phyloP scores from a whole-genome alignment of 129 eudicot genomes.

The Lactuca sativa region DNA sequence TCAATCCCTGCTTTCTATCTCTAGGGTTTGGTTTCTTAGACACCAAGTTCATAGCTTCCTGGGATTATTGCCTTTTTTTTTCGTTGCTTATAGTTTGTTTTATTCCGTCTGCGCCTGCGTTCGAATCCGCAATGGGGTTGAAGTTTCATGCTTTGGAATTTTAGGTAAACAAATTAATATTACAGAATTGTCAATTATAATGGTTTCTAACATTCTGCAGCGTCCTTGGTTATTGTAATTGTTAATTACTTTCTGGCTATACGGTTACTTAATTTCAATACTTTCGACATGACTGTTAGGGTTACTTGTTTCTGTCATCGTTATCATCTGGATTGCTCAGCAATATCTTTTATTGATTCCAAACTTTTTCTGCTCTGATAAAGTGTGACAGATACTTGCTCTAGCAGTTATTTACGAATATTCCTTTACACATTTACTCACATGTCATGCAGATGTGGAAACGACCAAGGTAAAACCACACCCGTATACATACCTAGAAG shows the following conservation, averaged over 20 bases:
- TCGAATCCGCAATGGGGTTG: slow-evolving; percentile 24
- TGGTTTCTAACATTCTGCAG: neutral
- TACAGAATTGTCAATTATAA: neutral
- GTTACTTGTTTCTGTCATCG: slow-evolving; percentile 12
- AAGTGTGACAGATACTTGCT: slow-evolving; percentile 19
- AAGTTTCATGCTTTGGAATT: slow-evolving; percentile 20
- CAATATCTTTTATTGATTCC: neutral
- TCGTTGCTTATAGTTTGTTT: neutral
- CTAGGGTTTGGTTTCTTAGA: slow-evolving; percentile 35
- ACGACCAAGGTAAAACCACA: slow-evolving; percentile 8
- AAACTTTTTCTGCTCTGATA: neutral
- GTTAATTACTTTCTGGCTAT: neutral
- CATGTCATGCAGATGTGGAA: slow-evolving; percentile 23
- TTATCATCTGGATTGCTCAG: neutral
- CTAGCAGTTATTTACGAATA: slow-evolving; percentile 16
- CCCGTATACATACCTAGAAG: neutral
- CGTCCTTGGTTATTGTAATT: neutral
- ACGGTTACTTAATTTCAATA: neutral
- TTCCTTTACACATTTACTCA: slow-evolving; percentile 18
- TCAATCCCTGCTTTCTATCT: slow-evolving; percentile 9
- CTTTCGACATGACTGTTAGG: slow-evolving; percentile 13
- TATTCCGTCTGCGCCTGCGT: slow-evolving; percentile 4
- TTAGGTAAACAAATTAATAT: slow-evolving; percentile 21
- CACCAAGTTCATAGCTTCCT: slow-evolving; percentile 1
- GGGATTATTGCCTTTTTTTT: neutral